These are phyloP conservation scores for Calocybe gambosa DNA, from an alignment of 1,284 basidiomycete species.

Conservation along the genomic window DNA sequence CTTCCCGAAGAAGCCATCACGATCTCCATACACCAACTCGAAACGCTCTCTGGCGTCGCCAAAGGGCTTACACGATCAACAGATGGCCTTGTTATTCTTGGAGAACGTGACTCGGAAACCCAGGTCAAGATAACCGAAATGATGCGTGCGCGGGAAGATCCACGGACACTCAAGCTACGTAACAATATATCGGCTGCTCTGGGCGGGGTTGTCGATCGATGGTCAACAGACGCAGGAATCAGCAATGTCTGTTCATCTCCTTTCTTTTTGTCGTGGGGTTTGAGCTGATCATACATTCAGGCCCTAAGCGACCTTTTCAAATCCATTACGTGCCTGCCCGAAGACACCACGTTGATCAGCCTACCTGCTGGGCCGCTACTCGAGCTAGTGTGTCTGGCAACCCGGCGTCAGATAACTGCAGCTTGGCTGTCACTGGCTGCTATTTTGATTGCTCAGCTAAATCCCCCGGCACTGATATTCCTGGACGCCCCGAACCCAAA, in stretches of 20 bases:
- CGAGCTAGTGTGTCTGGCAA: conserved; percentile 70
- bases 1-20: conserved; percentile 62
- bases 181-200: conserved; percentile 58
- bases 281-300: conserved; percentile 29
- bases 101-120: conserved; percentile 50
- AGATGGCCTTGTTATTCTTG: conserved; percentile 56
- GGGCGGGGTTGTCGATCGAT: conserved; percentile 57
- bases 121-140: conserved; percentile 49
- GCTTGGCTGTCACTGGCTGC: conserved; percentile 80
- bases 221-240: conserved; percentile 66
- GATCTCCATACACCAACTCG: conserved; percentile 61
- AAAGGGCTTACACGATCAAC: conserved; percentile 75
- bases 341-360: conserved; percentile 72
- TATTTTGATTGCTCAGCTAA: conserved; percentile 73
- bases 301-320: conserved; percentile 77
- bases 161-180: conserved; percentile 56
- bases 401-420: conserved; percentile 68
- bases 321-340: conserved; percentile 68
- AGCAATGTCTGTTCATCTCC: conserved; percentile 53
- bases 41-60: conserved; percentile 76
- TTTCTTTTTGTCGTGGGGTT: neutral
- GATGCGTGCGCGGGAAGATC: conserved; percentile 56
- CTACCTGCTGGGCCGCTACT: conserved; percentile 75
- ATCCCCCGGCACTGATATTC: conserved; percentile 56
- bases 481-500: conserved; percentile 19